A percentile compares a stretch with the other conserved stretches of the same genome.
These are phyloP conservation scores for Streptanthus diversifolius DNA, from an alignment of 345 rosid genomes.

Conservation along the genomic window DNA sequence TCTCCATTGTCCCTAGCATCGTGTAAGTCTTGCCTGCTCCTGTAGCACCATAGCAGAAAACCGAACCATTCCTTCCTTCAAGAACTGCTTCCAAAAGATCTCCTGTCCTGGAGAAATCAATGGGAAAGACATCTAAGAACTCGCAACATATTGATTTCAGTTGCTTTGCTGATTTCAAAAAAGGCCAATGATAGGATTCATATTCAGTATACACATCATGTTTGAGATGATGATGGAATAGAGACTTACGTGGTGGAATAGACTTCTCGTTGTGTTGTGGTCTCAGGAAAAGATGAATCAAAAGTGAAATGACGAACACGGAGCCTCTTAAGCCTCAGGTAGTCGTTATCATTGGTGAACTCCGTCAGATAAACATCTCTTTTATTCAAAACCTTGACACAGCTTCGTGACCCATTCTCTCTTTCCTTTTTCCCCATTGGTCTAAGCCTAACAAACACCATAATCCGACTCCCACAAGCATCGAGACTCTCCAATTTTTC, in stretches of 20 bases:
- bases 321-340: constrained; percentile 84
- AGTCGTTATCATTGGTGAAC: constrained; percentile 73
- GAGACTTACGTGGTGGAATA: constrained; percentile 78
- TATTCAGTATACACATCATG: neutral
- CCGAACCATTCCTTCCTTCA: constrained; percentile 93
- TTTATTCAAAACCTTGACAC: constrained; percentile 73
- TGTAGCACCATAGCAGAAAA: constrained; percentile 97
- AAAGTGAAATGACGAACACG: constrained; percentile 84
- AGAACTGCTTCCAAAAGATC: constrained; percentile 84
- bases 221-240: neutral
- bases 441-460: constrained; percentile 89
- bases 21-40: constrained; percentile 97
- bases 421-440: constrained; percentile 89
- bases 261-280: constrained; percentile 71
- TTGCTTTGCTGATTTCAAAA: neutral
- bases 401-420: constrained; percentile 71
- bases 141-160: neutral
- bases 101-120: constrained; percentile 61
- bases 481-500: constrained; percentile 41
- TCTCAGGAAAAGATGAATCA: constrained; percentile 81
- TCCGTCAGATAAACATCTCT: constrained; percentile 87
- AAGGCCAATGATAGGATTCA: neutral
- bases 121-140: neutral
- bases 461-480: constrained; percentile 48
- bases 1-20: constrained; percentile 86